phyloP scores from a whole-genome alignment of 2,329 filamentous ascomycete species.

The Torrubiellomyces zombiae region DNA sequence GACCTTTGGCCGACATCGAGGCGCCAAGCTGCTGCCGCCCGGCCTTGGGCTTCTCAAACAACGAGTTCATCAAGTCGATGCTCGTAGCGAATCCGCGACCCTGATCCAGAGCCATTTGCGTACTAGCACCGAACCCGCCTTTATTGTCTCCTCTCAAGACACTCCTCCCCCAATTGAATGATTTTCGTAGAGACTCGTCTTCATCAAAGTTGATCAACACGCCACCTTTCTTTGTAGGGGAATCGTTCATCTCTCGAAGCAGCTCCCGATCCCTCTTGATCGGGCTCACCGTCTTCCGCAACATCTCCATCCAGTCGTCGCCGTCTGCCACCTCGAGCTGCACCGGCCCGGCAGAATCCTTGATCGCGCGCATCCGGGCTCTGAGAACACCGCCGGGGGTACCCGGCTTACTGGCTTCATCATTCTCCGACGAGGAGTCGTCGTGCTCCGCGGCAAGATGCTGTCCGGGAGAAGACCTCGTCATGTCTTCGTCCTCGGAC shows the following conservation, averaged over 20 bases:
- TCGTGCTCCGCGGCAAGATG: conserved; percentile 63
- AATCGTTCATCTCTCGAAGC: conserved; percentile 41
- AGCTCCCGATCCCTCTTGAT: conserved; percentile 79
- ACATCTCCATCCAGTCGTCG: conserved; percentile 84
- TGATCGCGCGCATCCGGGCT: conserved; percentile 46
- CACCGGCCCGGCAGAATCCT: conserved; percentile 39
- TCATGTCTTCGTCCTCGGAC: conserved; percentile 55
- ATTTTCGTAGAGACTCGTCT: conserved; percentile 31
- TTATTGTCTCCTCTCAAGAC: conserved; percentile 12
- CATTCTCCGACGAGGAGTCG: conserved; percentile 37
- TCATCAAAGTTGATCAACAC: conserved; percentile 12
- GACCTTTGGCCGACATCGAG: conserved; percentile 42
- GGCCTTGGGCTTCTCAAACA: conserved; percentile 60
- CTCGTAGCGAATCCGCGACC: conserved; percentile 63
- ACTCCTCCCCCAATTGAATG: conserved; percentile 19
- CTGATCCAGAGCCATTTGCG: conserved; percentile 22
- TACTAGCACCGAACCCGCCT: conserved; percentile 13
- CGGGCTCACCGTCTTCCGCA: conserved; percentile 86
- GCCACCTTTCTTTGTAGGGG: conserved; percentile 19
- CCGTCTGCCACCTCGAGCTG: conserved; percentile 47
- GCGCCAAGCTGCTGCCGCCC: conserved; percentile 36
- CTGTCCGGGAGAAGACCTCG: conserved; percentile 58
- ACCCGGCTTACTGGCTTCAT: conserved; percentile 24
- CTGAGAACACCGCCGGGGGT: conserved; percentile 46
- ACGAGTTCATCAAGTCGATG: conserved; percentile 90